phyloP scores from a whole-genome alignment of 2,329 filamentous ascomycete genomes.

The Ophiostoma ips region DNA sequence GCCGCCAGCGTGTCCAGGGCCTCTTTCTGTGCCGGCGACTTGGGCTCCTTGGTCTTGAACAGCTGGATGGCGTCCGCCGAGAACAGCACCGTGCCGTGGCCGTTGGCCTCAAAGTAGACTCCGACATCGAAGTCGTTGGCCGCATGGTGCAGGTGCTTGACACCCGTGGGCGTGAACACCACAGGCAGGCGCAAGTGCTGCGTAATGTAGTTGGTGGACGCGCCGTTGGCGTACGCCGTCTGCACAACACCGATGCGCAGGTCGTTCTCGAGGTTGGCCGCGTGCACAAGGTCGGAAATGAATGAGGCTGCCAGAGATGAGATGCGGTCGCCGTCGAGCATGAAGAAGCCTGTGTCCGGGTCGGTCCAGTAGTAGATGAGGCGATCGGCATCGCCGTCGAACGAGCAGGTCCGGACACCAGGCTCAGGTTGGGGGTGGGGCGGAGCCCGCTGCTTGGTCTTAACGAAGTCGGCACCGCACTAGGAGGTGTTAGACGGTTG shows the following conservation, averaged over 20 bases:
- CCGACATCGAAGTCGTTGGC: slow-evolving; percentile 89
- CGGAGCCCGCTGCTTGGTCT: slow-evolving; percentile 87
- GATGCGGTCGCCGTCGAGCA: slow-evolving; percentile 93
- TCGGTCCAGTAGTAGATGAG: slow-evolving; percentile 92
- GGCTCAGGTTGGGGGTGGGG: slow-evolving; percentile 64
- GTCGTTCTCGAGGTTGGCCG: slow-evolving; percentile 63
- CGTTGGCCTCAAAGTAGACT: slow-evolving; percentile 97
- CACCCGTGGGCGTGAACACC: slow-evolving; percentile 85
- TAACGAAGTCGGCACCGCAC: slow-evolving; percentile 94
- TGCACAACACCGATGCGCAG: slow-evolving; percentile 90
- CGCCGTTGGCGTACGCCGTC: slow-evolving; percentile 94
- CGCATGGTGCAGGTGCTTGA: slow-evolving; percentile 97
- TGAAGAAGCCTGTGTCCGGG: slow-evolving; percentile 67
- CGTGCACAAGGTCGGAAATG: slow-evolving; percentile 77
- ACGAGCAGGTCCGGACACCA: slow-evolving; percentile 71
- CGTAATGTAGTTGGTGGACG: slow-evolving; percentile 82
- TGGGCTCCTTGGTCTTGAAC: slow-evolving; percentile 67
- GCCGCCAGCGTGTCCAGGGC: slow-evolving; percentile 75
- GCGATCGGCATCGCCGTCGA: slow-evolving; percentile 91
- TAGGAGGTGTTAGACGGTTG: slow-evolving; percentile 25
- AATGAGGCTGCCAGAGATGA: slow-evolving; percentile 88
- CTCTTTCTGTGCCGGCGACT: slow-evolving; percentile 83
- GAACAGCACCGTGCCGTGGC: slow-evolving; percentile 93
- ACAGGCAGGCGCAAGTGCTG: slow-evolving; percentile 80
- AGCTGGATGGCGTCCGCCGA: slow-evolving; percentile 66